phyloP scores from a whole-genome alignment of 805 yeast species.

The Candida oleophila region DNA sequence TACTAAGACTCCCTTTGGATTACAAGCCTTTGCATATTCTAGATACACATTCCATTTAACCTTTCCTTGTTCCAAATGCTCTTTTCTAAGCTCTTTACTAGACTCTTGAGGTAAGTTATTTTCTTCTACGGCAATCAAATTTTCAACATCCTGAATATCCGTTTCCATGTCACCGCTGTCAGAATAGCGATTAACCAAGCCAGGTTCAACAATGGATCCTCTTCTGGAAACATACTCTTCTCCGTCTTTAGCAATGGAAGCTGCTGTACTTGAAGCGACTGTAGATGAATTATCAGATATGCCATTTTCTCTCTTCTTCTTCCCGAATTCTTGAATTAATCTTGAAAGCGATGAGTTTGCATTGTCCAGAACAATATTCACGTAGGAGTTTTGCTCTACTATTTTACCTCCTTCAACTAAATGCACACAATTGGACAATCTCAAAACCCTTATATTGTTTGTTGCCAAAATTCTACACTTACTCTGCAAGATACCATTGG shows the following conservation, averaged over 20 bases:
- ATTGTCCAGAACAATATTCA: conserved; percentile 42
- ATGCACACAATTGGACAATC: conserved; percentile 68
- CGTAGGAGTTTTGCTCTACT: conserved; percentile 63
- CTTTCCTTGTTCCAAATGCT: conserved; percentile 81
- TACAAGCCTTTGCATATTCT: conserved; percentile 79
- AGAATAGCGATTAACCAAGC: conserved; percentile 31
- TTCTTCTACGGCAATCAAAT: conserved; percentile 9
- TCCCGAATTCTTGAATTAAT: conserved; percentile 64
- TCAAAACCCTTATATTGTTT: conserved; percentile 78
- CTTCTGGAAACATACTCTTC: conserved; percentile 2
- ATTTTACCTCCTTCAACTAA: conserved; percentile 69
- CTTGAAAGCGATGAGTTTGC: conserved; percentile 45
- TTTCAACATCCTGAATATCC: conserved; percentile 2
- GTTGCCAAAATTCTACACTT: conserved; percentile 83
- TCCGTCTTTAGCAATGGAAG: conserved; percentile 25
- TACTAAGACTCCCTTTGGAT: conserved; percentile 54
- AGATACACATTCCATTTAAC: conserved; percentile 76
- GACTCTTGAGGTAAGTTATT: conserved; percentile 15
- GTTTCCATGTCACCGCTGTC: conserved; percentile 18
- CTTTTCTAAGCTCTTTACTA: conserved; percentile 36
- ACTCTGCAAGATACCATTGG: conserved; percentile 69
- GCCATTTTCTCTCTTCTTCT: conserved; percentile 28
- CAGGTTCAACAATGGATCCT: not conserved
- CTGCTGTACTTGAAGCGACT: conserved; percentile 29
- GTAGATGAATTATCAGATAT: conserved; percentile 17